Percentiles rank a stretch among this genome's conserved stretches.
phyloP scores from a whole-genome alignment of 169 alveolate genomes.

The Plasmodium knowlesi region DNA sequence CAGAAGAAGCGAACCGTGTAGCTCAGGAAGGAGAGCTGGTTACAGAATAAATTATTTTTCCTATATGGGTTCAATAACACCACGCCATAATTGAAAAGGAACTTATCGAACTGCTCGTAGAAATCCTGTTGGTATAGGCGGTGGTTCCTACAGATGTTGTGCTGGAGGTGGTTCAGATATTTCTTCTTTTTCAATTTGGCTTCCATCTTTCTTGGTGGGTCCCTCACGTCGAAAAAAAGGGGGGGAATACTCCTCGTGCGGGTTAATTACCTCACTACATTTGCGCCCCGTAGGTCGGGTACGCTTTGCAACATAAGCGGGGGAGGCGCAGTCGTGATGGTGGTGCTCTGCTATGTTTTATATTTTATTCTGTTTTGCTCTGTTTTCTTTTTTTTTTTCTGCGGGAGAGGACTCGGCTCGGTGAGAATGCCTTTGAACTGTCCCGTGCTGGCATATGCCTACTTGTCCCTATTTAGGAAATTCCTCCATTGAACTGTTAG shows the following conservation, averaged over 20 bases:
- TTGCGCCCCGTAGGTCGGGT: background rate
- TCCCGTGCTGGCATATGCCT: background rate
- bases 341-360: background rate
- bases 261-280: background rate
- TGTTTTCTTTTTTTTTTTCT: background rate
- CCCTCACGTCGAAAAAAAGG: background rate
- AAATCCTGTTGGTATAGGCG: slow-evolving; percentile 6
- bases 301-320: background rate
- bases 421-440: background rate
- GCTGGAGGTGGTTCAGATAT: slow-evolving; percentile 34
- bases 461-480: background rate
- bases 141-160: slow-evolving; percentile 23
- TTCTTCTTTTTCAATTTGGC: slow-evolving; percentile 17
- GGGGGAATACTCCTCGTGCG: background rate
- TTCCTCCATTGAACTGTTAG: no score
- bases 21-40: slow-evolving; percentile 32
- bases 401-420: background rate
- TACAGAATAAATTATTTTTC: slow-evolving; percentile 48
- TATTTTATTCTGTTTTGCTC: background rate
- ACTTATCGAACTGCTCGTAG: slow-evolving; percentile 45
- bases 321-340: background rate
- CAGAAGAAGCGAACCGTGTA: slow-evolving; percentile 29
- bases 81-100: slow-evolving; percentile 64
- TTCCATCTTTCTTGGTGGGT: background rate
- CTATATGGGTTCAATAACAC: slow-evolving; percentile 33